phyloP scores from a whole-genome alignment of 2,329 filamentous ascomycete species.

The Thelonectria discophora region DNA sequence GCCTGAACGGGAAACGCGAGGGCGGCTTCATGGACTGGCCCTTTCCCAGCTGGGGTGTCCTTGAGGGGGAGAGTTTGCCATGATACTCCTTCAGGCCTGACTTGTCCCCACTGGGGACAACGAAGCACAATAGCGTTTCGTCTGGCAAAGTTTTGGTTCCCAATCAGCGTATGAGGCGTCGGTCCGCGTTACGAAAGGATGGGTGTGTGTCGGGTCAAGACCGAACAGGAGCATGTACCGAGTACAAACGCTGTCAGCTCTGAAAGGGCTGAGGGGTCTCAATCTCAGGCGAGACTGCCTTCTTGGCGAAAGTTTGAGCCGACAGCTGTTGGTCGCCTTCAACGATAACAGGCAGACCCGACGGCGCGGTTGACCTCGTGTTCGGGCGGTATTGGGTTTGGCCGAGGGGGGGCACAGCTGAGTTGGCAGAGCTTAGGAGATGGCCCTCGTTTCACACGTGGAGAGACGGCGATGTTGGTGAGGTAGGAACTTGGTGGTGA shows the following conservation, averaged over 20 bases:
- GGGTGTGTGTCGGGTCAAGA: slow-evolving; percentile 17
- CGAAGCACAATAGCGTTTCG: slow-evolving; percentile 26
- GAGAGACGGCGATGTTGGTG: not conserved
- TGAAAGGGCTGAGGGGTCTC: slow-evolving; percentile 13
- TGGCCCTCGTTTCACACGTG: slow-evolving; percentile 35
- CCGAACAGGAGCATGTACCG: slow-evolving; percentile 31
- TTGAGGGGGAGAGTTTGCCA: slow-evolving; percentile 19
- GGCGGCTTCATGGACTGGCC: slow-evolving; percentile 5
- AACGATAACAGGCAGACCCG: slow-evolving; percentile 19
- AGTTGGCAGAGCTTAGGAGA: slow-evolving; percentile 34
- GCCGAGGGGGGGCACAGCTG: slow-evolving; percentile 21
- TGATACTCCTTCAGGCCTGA: slow-evolving; percentile 11
- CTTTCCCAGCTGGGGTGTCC: not conserved
- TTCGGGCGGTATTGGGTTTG: slow-evolving; percentile 26
- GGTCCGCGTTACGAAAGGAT: slow-evolving; percentile 13
- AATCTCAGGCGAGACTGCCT: slow-evolving; percentile 10
- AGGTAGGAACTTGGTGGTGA: slow-evolving; percentile 19
- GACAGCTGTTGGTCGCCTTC: slow-evolving; percentile 23
- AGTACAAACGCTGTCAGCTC: slow-evolving; percentile 27
- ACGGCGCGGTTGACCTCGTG: slow-evolving; percentile 28
- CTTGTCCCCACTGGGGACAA: slow-evolving; percentile 12
- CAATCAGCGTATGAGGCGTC: slow-evolving; percentile 15
- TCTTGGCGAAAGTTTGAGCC: slow-evolving; percentile 28
- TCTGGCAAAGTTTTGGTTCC: slow-evolving; percentile 28
- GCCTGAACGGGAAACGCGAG: slow-evolving; percentile 32